Conservation (phyloP, 805 yeast genomes). For the Lachancea meyersii region DNA sequence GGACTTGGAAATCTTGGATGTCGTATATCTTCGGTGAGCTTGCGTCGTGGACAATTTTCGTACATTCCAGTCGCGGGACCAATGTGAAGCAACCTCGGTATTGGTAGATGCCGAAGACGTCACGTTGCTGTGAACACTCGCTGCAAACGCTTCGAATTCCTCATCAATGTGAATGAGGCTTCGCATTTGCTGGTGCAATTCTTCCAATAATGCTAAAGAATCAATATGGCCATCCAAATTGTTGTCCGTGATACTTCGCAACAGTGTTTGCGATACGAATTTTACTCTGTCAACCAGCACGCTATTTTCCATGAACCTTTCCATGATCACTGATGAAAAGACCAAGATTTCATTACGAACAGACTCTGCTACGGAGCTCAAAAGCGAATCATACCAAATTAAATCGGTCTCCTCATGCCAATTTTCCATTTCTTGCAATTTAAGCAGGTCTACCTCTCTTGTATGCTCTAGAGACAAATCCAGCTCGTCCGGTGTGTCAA, state of each 20-base stretch:
- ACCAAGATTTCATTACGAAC: slow-evolving; percentile 50
- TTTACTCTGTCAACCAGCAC: slow-evolving; percentile 22
- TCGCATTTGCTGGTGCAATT: slow-evolving; percentile 25
- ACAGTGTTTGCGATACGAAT: slow-evolving; percentile 17
- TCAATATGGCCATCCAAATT: not conserved
- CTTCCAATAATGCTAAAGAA: slow-evolving; percentile 5
- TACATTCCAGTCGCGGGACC: slow-evolving; percentile 1
- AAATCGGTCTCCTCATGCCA: slow-evolving; percentile 47
- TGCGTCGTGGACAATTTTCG: not conserved
- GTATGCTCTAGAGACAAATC: slow-evolving; percentile 42
- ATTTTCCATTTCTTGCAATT: slow-evolving; percentile 46
- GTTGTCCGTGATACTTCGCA: not conserved
- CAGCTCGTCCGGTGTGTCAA: slow-evolving; percentile 47
- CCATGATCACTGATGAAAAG: slow-evolving; percentile 51
- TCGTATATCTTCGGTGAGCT: not conserved
- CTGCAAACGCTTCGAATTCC: slow-evolving; percentile 34
- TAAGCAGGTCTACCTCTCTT: slow-evolving; percentile 37
- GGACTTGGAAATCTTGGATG: slow-evolving; percentile 13
- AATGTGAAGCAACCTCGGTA: slow-evolving; percentile 17
- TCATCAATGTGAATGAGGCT: slow-evolving; percentile 32
- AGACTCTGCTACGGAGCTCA: slow-evolving; percentile 41
- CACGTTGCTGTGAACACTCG: slow-evolving; percentile 9
- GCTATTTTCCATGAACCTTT: slow-evolving; percentile 36
- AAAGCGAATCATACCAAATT: slow-evolving; percentile 35
- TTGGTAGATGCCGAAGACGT: not conserved